Conservation (phyloP, 371 early-diverging fungal species). For the Rhizopus delemar region DNA sequence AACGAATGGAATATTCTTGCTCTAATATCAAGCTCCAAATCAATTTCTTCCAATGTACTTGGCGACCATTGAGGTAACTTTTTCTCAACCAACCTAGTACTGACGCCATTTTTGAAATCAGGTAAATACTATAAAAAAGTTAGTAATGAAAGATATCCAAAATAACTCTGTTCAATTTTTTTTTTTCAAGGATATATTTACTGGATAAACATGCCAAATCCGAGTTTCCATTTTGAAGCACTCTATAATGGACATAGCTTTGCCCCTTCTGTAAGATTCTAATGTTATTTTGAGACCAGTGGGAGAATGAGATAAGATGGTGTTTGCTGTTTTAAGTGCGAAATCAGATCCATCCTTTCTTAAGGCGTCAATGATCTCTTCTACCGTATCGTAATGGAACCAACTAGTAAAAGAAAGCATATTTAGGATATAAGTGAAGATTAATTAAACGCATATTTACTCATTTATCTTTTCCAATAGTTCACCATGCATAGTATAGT, state of each 20-base stretch:
- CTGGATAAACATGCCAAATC: conserved; percentile 69
- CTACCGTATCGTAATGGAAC: conserved; percentile 75
- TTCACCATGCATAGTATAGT: conserved; percentile 22
- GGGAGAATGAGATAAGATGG: conserved; percentile 70
- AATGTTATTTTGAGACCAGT: conserved; percentile 81
- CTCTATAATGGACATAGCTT: conserved; percentile 38
- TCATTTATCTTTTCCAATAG: conserved; percentile 29
- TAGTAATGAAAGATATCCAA: neutral
- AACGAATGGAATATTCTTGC: neutral
- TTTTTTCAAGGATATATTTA: conserved; percentile 22
- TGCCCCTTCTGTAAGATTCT: conserved; percentile 69
- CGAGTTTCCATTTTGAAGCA: conserved; percentile 74
- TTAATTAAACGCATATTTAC: conserved; percentile 5
- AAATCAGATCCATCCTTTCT: conserved; percentile 61
- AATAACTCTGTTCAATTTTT: neutral
- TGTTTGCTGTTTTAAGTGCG: conserved; percentile 64
- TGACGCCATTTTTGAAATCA: conserved; percentile 91
- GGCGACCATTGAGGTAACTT: conserved; percentile 79
- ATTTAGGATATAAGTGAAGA: neutral
- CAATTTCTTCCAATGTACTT: conserved; percentile 50
- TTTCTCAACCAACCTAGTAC: conserved; percentile 71
- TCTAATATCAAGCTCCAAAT: conserved; percentile 21
- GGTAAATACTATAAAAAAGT: neutral
- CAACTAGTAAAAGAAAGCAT: conserved; percentile 41
- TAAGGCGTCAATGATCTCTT: conserved; percentile 65